Percentiles rank a stretch among this genome's conserved stretches.
These are phyloP conservation scores for Coprinopsis cinerea DNA, from an alignment of 768 basidiomycete species.

Conservation along the genomic window DNA sequence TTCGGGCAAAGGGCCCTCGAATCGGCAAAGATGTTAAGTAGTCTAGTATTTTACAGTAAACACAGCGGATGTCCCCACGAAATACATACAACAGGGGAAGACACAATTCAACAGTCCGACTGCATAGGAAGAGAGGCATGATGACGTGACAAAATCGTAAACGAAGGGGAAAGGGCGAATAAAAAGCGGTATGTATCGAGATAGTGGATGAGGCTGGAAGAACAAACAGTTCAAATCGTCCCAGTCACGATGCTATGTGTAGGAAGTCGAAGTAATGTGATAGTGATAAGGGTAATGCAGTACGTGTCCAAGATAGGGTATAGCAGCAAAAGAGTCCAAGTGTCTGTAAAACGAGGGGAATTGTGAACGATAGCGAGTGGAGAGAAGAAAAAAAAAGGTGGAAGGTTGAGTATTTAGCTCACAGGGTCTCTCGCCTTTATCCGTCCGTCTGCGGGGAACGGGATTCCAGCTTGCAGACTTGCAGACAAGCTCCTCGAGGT, in stretches of 20 bases:
- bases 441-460: conserved; percentile 45
- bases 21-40: too few relatives aligned
- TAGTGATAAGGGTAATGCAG: background rate
- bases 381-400: conserved; percentile 10
- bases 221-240: too few relatives aligned
- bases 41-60: too few relatives aligned
- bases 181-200: background rate
- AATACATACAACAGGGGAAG: too few relatives aligned
- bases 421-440: conserved; percentile 32
- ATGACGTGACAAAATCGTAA: too few relatives aligned
- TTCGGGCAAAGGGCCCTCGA: too few relatives aligned
- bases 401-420: conserved; percentile 20
- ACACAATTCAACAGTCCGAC: too few relatives aligned
- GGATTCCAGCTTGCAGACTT: conserved; percentile 31
- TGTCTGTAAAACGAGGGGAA: background rate
- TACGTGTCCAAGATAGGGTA: conserved; percentile 7
- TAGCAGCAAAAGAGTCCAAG: background rate
- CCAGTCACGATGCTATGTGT: too few relatives aligned
- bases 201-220: background rate
- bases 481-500: conserved; percentile 26
- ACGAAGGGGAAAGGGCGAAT: too few relatives aligned
- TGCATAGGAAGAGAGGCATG: too few relatives aligned
- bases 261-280: too few relatives aligned
- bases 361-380: background rate
- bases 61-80: too few relatives aligned